Base-by-base conservation (phyloP, 306 rosid genomes). In the Casuarina glauca region DNA sequence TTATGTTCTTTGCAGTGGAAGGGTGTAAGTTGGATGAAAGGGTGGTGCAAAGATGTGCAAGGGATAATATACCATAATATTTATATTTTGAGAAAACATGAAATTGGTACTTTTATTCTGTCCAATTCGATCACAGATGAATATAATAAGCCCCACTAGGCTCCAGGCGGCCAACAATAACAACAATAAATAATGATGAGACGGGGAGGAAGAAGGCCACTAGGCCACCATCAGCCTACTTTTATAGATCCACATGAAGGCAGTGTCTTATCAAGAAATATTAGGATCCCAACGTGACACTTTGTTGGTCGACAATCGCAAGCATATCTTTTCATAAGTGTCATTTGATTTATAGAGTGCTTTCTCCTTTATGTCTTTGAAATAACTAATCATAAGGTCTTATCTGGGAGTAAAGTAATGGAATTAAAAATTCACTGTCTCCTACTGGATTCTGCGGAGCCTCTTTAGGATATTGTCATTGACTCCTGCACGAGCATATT, bases 191-290 rank as follows among this genome's bases (percentile, higher is more conserved):
- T 57, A 49, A 69, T 61, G 43, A 74, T 32, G 46, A 60, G 35
- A 69, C 35, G 9, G 54, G 26, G 54, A 48, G 3, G 38, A 3
- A 52, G 16, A 61, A 51, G 78, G 68, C 42, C 72, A 88, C 81
- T 82, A 80, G 84, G 36, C 76, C 80, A 78, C 77, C 62, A 73
- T 49, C 43, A 80, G 82, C 38, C 10, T 10, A 26, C 79, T 87
- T 80, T 89, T 81, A 79, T 89, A 89, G 88, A 82, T 83, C 88
- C 91, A 84, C 91, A 84, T 83, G 93, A 83, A 84, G 78, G 79
- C 77, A 76, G 76, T 41, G 67, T 76, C 82, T 63, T 81, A 32
- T 51, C 32, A 53, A 73, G 2, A 68, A 74, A 77, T 81, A 78
- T 55, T 76, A 80, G 73, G 80, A 84, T 68, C 69, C 50, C 2